Evolutionary conservation across 257 asterid genomes (phyloP), one percentile per base, ranked within the genome.

Genomic region (Paulownia fortunei): DNA sequence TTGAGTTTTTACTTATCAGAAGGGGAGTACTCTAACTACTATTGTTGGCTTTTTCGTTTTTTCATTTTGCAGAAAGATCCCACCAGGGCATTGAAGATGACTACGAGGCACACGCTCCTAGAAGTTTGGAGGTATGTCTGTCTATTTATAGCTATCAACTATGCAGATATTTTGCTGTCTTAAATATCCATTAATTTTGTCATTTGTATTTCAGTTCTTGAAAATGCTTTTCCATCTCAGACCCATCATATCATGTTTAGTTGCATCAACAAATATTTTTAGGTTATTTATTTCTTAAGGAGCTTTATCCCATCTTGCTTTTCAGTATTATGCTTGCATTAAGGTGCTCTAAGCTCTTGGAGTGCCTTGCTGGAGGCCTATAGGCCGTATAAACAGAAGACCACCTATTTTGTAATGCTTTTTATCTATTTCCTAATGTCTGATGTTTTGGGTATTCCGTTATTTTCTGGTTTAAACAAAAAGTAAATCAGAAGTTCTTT

Each of bases 51-150:
- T 76, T 6, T 79, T 69, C 19, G 13, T 56, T 5, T 73, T 67
- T 16, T 47, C 44, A 30, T 79, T 74, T 80, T 66, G 24, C 89
- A 96, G 99, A 89, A 76, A 80, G 97, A 96, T 86, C 96, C 92
- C 6, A 42, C 70, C 32, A 86, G 94, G 88, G 97, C 97, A 47
- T 75, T 93, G 82, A 87, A 85, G 87, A 96, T 96, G 99, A 92
- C 97, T 2, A 93, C 99, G 11, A 85, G 94, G 83, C 93, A 77
- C 74, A 96, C 98, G 0, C 89, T 96, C 5, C 23, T 86, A 65
- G 97, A 96, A 84, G 80, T 93, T 79, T 96, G 97, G 97, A 96
- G 99, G 99, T 95, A 86, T 16, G 76, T 47, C n/a, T 72, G 15
- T 41, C 64, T 62, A 41, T 58, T 12, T 67, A 64, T 58, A 42